Conservation (phyloP, 2,329 filamentous ascomycete genomes). For the Ophiostoma novo-ulmi region DNA sequence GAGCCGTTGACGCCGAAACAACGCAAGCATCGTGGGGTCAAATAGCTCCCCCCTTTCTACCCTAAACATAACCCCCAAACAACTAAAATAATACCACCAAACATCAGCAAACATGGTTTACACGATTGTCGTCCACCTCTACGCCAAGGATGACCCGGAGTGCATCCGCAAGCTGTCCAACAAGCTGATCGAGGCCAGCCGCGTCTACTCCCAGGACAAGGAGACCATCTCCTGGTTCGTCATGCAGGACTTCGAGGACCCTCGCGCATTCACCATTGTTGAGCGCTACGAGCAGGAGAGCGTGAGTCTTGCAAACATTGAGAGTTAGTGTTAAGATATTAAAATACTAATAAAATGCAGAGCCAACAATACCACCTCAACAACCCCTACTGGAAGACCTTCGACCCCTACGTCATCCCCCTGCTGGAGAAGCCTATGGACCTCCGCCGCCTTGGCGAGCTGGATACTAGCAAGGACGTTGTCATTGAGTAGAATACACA, state of each 20-base stretch:
- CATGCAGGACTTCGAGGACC: constrained; percentile 15
- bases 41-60: not conserved
- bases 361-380: constrained; percentile 11
- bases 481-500: not conserved
- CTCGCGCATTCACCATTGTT: constrained; percentile 14
- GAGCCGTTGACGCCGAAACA: not conserved
- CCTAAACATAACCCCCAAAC: constrained; percentile 1
- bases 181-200: constrained; percentile 18
- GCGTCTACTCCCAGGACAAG: constrained; percentile 16
- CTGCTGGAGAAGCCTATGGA: constrained; percentile 16
- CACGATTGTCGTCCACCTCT: constrained; percentile 15
- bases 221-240: constrained; percentile 16
- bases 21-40: not conserved
- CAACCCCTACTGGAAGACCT: constrained; percentile 16
- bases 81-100: not conserved
- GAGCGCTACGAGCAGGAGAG: constrained; percentile 18
- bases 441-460: constrained; percentile 14
- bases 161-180: constrained; percentile 17
- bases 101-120: constrained; percentile 6
- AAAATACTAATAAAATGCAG: not conserved
- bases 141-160: constrained; percentile 13
- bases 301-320: not conserved
- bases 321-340: too few relatives aligned
- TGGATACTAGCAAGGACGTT: constrained; percentile 15
- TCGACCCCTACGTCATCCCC: constrained; percentile 14